These are phyloP conservation scores for Nannochloropsis limnetica DNA, from an alignment of 352 stramenopile genomes.

Conservation along the genomic window DNA sequence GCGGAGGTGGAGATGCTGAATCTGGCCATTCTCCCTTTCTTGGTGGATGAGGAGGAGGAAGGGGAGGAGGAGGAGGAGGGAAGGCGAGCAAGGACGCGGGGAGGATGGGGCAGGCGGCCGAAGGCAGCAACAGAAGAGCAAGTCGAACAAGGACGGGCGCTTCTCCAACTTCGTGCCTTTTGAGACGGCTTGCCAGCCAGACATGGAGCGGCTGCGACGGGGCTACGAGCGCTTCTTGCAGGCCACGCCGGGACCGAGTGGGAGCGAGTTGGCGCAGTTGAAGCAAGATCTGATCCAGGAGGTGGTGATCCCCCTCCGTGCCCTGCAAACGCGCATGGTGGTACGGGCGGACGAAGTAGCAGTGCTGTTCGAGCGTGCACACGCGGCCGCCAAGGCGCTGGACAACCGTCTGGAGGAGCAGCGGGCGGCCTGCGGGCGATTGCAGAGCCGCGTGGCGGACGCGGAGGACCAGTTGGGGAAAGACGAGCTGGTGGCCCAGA, in stretches of 20 bases:
- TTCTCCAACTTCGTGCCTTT: constrained; percentile 33
- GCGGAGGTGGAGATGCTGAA: constrained; percentile 32
- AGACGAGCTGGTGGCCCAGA: neutral
- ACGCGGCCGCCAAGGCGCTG: neutral
- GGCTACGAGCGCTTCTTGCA: constrained; percentile 19
- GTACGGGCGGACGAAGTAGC: neutral
- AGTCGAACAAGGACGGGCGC: neutral
- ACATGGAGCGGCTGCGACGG: constrained; percentile 10
- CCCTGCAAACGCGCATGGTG: constrained; percentile 13
- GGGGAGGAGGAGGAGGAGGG: neutral
- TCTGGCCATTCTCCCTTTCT: neutral
- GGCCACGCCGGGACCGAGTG: neutral
- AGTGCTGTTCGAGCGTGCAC: constrained; percentile 18
- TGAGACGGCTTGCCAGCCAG: neutral
- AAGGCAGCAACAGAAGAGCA: neutral
- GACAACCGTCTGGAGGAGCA: neutral
- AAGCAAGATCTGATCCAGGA: constrained; percentile 31
- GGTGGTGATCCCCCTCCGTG: constrained; percentile 6
- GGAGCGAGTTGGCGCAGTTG: neutral
- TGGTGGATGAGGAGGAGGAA: constrained; percentile 11
- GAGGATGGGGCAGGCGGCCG: neutral
- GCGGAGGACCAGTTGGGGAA: neutral
- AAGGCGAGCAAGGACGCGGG: neutral
- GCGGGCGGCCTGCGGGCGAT: neutral
- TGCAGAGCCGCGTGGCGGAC: neutral